phyloP scores from a whole-genome alignment of 176 grass and related monocot genomes.

The Lolium perenne region DNA sequence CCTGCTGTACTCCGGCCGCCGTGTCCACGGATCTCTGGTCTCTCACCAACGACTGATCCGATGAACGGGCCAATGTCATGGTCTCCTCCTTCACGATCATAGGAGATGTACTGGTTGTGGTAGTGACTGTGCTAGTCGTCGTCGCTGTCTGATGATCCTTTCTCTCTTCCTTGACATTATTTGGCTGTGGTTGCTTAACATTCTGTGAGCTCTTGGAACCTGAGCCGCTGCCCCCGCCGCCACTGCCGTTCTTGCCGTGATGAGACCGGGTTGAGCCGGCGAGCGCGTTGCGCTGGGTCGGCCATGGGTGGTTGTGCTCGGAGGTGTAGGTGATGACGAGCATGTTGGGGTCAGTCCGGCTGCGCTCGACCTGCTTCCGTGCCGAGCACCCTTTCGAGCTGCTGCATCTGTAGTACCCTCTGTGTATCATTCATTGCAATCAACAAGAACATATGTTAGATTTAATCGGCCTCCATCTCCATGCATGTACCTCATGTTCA shows the following conservation, averaged over 20 bases:
- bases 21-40: slow-evolving; percentile 53
- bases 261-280: slow-evolving; percentile 86
- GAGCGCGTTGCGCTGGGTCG: slow-evolving; percentile 92
- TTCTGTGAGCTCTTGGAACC: slow-evolving; percentile 62
- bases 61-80: slow-evolving; percentile 37
- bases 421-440: slow-evolving; percentile 52
- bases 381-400: slow-evolving; percentile 98
- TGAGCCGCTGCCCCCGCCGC: slow-evolving; percentile 46
- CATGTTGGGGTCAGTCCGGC: slow-evolving; percentile 92
- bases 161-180: slow-evolving; percentile 61
- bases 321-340: slow-evolving; percentile 97
- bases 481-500: background rate
- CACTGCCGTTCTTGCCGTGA: slow-evolving; percentile 58
- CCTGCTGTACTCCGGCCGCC: slow-evolving; percentile 16
- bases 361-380: slow-evolving; percentile 96
- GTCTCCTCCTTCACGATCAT: slow-evolving; percentile 52
- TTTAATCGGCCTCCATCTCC: background rate
- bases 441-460: slow-evolving; percentile 42
- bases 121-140: slow-evolving; percentile 28
- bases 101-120: slow-evolving; percentile 22
- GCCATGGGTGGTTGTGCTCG: slow-evolving; percentile 99
- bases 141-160: slow-evolving; percentile 43
- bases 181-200: slow-evolving; percentile 45
- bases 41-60: slow-evolving; percentile 40
- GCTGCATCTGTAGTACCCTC: slow-evolving; percentile 98